Percentiles rank a stretch among this genome's conserved stretches.
phyloP scores from a whole-genome alignment of 352 stramenopile species.

The Phytophthora kernoviae region DNA sequence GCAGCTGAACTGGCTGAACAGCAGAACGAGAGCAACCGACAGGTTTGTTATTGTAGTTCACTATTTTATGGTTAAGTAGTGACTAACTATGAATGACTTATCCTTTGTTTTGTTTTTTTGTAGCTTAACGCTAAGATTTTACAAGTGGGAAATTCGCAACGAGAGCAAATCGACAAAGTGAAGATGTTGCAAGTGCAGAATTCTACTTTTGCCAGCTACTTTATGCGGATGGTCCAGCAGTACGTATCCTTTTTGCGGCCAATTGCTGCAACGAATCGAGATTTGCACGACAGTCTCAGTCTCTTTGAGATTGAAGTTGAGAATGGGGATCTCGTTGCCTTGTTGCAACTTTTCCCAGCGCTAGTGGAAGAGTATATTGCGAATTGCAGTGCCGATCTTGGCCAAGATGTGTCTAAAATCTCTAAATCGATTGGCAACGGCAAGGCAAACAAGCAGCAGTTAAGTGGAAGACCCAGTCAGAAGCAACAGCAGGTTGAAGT shows the following conservation, averaged over 20 bases:
- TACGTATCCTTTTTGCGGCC: conserved; percentile 20
- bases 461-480: too few species aligned
- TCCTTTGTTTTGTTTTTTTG: not conserved
- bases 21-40: conserved; percentile 40
- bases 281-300: conserved; percentile 22
- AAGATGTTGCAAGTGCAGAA: conserved; percentile 21
- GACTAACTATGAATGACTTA: too few species aligned
- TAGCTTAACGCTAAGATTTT: conserved; percentile 23
- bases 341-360: conserved; percentile 57
- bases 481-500: conserved; percentile 8
- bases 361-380: conserved; percentile 54
- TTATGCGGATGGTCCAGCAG: conserved; percentile 24
- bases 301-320: conserved; percentile 23
- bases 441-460: not conserved
- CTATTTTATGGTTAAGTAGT: conserved; percentile 1
- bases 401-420: not conserved
- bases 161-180: conserved; percentile 14
- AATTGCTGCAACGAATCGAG: conserved; percentile 14
- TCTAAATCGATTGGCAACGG: not conserved
- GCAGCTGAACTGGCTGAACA: conserved; percentile 38
- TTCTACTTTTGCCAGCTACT: conserved; percentile 16
- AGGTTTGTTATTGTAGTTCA: conserved; percentile 24
- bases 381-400: not conserved
- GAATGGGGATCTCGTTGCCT: conserved; percentile 40
- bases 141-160: conserved; percentile 14